These are phyloP conservation scores for Moricandia arvensis DNA, from an alignment of 345 rosid species.

Conservation along the genomic window DNA sequence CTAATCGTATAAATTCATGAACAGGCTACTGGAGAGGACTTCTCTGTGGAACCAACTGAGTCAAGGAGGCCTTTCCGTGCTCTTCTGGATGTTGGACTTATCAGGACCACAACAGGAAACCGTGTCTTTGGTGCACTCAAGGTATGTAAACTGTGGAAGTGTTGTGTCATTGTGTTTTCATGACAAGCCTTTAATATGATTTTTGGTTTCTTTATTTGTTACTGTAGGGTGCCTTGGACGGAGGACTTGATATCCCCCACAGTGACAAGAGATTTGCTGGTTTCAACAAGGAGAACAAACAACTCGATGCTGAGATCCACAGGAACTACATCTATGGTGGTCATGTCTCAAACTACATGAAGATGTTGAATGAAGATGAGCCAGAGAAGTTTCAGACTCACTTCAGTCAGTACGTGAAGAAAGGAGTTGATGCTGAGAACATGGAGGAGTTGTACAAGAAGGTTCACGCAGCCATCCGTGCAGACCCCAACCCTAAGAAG, in stretches of 20 bases:
- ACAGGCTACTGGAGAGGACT: constrained; percentile 56
- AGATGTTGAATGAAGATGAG: constrained; percentile 54
- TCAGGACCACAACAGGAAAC: constrained; percentile 72
- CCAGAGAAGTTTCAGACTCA: constrained; percentile 72
- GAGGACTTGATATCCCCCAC: constrained; percentile 77
- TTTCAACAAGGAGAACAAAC: constrained; percentile 55
- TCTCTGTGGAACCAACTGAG: constrained; percentile 66
- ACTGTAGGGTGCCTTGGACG: constrained; percentile 52
- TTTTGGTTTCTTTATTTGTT: too few species aligned
- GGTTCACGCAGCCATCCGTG: constrained; percentile 73
- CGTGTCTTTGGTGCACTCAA: constrained; percentile 77
- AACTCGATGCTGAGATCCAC: constrained; percentile 69
- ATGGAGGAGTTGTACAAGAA: constrained; percentile 65
- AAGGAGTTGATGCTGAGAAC: constrained; percentile 51
- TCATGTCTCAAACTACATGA: constrained; percentile 72
- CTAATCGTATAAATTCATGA: not conserved
- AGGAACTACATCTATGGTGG: constrained; percentile 69
- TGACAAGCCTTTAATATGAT: too few species aligned
- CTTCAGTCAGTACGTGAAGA: constrained; percentile 59
- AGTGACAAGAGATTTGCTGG: constrained; percentile 79
- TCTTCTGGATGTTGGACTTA: constrained; percentile 78
- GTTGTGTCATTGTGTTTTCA: not conserved
- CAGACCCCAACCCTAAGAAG: constrained; percentile 55
- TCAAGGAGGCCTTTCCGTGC: constrained; percentile 76
- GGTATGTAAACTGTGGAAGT: constrained; percentile 34